Evolutionary conservation across 352 stramenopile genomes (phyloP), one percentile per base, ranked within the genome.

Genomic region (Globisporangium nagaii): DNA sequence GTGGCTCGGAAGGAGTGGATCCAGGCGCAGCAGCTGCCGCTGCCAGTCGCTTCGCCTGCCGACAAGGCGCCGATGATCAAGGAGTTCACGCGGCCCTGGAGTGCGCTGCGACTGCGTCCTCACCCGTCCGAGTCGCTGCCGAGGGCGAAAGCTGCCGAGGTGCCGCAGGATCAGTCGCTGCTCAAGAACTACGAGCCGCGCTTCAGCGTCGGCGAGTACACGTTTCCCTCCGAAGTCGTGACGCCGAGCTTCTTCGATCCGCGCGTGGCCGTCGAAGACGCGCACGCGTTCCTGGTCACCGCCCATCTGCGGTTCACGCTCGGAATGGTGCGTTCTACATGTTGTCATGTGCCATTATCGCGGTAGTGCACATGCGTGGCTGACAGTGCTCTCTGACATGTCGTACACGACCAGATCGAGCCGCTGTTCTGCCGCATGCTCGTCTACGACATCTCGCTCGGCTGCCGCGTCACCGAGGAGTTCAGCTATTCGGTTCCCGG

Each of bases 121-220:
- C n/a, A 27, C 17, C 34, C 30, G 0, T 44, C 17, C 6, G 39
- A 51, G 8, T 25, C 32, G 30, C 25, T 50, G 36, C 19, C 34
- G 11, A 41, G 35, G 7, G 44, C 15, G 3, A 31, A 48, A 39
- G 53, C 19, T 19, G 31, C 12, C 6, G 53, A 54, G n/a, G 36
- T 56, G 45, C 19, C 22, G 1, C 48, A 49, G 61, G 65, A 80
- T 4, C 49, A 68, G 2, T 74, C 66, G 15, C 45, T 88, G 31
- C 50, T 88, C 42, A 86, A 81, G 56, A 82, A 72, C 53, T 90
- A 90, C 36, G 77, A 90, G 39, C 70, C 77, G 7, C 73, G 76
- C 1, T 85, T 79, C 30, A 53, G 32, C 3, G 46, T 56, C 0
- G 56, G 63, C 0, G 68, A 79, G 8, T 56, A 63, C 2, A 88